Conservation (phyloP, 768 basidiomycete species). For the Amylocystis lapponica region DNA sequence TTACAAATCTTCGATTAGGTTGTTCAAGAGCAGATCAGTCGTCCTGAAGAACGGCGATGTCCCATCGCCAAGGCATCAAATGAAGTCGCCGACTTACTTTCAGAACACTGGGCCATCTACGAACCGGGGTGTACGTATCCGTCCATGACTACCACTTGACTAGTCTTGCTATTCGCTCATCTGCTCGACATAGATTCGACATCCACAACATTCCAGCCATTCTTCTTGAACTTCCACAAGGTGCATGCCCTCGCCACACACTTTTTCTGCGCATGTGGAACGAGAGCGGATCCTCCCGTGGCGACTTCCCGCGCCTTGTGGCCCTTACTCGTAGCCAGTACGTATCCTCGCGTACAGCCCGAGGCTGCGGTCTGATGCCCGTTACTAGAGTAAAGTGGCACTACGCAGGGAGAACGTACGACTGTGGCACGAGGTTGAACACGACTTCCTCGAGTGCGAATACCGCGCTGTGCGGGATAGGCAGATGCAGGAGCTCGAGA, state of each 20-base stretch:
- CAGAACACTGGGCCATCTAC: slow-evolving; percentile 82
- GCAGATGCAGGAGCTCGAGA: slow-evolving; percentile 86
- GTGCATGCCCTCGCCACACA: slow-evolving; percentile 76
- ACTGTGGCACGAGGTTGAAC: slow-evolving; percentile 80
- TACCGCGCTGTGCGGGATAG: slow-evolving; percentile 82
- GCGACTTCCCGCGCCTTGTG: slow-evolving; percentile 74
- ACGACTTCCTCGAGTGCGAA: slow-evolving; percentile 74
- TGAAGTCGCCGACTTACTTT: slow-evolving; percentile 77
- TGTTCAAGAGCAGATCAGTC: slow-evolving; percentile 73
- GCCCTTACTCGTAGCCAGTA: slow-evolving; percentile 82
- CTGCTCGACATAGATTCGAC: slow-evolving; percentile 54
- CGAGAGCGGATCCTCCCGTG: slow-evolving; percentile 72
- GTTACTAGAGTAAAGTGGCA: slow-evolving; percentile 64
- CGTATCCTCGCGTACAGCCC: slow-evolving; percentile 26
- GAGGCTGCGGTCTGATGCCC: slow-evolving; percentile 1
- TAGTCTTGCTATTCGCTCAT: slow-evolving; percentile 6
- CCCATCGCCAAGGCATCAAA: slow-evolving; percentile 81
- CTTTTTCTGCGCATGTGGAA: slow-evolving; percentile 94
- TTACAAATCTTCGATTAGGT: slow-evolving; percentile 49
- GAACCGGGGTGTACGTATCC: slow-evolving; percentile 70
- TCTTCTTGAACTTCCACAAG: slow-evolving; percentile 79
- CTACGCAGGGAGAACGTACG: slow-evolving; percentile 68
- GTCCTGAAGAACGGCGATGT: slow-evolving; percentile 69
- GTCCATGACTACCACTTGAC: neutral
- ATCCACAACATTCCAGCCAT: slow-evolving; percentile 77